Conservation (phyloP, 2,329 filamentous ascomycete species). For the Coniochaeta sp. region DNA sequence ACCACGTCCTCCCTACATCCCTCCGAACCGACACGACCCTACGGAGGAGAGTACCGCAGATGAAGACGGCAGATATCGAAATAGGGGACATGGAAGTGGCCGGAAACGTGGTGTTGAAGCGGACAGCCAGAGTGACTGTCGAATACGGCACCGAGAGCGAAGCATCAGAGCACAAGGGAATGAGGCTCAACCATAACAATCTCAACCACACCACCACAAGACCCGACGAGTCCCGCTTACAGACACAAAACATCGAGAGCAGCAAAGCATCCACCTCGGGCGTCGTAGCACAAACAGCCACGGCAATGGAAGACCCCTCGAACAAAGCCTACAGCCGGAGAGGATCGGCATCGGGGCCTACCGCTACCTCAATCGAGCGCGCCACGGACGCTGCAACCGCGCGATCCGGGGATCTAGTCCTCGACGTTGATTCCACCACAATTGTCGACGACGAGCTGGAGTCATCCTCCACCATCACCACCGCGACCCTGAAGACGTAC, state of each 20-base stretch:
- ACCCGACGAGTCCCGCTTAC: background rate
- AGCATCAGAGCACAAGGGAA: constrained; percentile 7
- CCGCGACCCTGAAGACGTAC: background rate
- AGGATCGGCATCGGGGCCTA: background rate
- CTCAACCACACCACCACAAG: background rate
- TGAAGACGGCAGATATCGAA: background rate
- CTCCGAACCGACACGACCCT: background rate
- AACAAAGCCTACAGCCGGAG: background rate
- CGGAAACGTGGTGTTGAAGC: constrained; percentile 11
- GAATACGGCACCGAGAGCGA: constrained; percentile 11
- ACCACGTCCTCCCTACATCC: background rate
- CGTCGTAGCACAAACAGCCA: background rate
- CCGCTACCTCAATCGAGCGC: background rate
- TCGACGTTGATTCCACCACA: background rate
- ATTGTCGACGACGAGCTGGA: background rate
- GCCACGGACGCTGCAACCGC: background rate
- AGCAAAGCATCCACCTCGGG: background rate
- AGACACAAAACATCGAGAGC: background rate
- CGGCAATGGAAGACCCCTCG: background rate
- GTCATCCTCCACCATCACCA: background rate
- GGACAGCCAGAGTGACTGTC: constrained; percentile 11
- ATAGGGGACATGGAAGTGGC: constrained; percentile 5
- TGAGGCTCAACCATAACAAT: background rate
- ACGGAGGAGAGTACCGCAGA: background rate
- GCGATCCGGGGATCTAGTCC: background rate